These are phyloP conservation scores for Laguncularia racemosa DNA, from an alignment of 345 rosid species.

Conservation along the genomic window DNA sequence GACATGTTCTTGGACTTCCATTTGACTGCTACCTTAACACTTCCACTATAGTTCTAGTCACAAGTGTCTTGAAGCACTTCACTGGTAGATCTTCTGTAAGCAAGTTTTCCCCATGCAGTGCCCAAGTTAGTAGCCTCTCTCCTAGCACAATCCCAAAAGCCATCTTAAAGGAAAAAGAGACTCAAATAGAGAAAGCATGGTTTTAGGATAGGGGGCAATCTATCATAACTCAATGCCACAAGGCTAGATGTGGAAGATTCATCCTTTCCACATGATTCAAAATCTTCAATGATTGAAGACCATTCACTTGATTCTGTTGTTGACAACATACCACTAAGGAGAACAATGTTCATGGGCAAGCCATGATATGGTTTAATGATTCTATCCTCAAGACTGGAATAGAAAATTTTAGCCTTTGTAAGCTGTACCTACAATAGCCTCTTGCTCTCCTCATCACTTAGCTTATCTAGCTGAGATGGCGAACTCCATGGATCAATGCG, in stretches of 20 bases:
- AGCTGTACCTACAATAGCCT: too few species aligned
- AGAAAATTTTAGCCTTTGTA: too few species aligned
- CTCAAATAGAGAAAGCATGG: conserved; percentile 26
- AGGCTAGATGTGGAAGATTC: not conserved
- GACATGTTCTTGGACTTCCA: conserved; percentile 25
- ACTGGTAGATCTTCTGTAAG: conserved; percentile 9
- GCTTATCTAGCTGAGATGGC: too few species aligned
- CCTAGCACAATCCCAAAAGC: conserved; percentile 8
- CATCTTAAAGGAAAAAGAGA: conserved; percentile 36
- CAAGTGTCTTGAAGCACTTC: conserved; percentile 9
- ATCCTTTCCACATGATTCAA: not conserved
- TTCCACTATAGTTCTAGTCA: conserved; percentile 13
- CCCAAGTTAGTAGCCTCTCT: too few species aligned
- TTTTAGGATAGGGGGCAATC: conserved; percentile 5
- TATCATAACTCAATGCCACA: not conserved
- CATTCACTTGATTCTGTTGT: not conserved
- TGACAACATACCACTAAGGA: not conserved
- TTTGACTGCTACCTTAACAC: conserved; percentile 18
- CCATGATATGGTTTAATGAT: not conserved
- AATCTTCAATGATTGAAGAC: not conserved
- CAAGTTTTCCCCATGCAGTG: not conserved
- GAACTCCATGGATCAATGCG: too few species aligned
- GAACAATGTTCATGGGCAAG: not conserved
- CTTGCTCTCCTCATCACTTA: too few species aligned
- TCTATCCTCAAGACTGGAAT: not conserved